Base-by-base conservation (phyloP, 2,329 filamentous ascomycete species). In the Dothistroma pini region DNA sequence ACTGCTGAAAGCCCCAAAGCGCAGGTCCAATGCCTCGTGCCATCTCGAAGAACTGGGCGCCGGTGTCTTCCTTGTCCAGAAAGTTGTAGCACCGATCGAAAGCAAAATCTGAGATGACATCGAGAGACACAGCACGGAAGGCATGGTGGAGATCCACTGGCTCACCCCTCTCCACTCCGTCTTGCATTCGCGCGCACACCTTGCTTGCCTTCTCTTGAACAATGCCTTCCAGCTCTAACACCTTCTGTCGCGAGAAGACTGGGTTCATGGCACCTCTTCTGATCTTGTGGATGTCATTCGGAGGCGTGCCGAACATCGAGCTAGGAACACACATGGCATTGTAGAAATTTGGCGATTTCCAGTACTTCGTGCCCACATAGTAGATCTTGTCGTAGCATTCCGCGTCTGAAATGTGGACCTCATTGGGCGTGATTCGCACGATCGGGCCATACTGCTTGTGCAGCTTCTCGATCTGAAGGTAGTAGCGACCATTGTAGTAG, bases 311-410 rank as follows among this genome's bases (percentile, higher is more conserved):
- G 41, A 67, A 64, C 31, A 54, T 60, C 16, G 63, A 56, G 51
- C 60, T 35, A 1, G 66, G 66, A 5, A 58, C 54, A 35, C 58
- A 57, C n/a, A 66, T 31, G 6, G 63, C 59, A 12, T 58, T 53
- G 50, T 53, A 53, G 50, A 34, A 53, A 25, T 53, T 34, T 16
- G 50, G 58, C 12, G 54, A 58, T 49, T 66, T 66, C 14, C 35
- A 47, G 54, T 48, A 63, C 56, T 57, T 63, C 25, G 29, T 35
- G 3, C 50, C 50, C 2, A 53, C 50, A 6, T 53, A 64, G 56
- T 75, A 76, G 12, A 77, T 68, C 47, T 70, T 66, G 22, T 75
- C 69, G 55, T 70, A 75, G 63, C 66, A 76, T 6, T 63, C 47
- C 0, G 74, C 68, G 54, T 76, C 75, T 8, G 56, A 64, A 49